Base-by-base conservation (phyloP, 2,329 filamentous ascomycete genomes). In the Zymoseptoria brevis region DNA sequence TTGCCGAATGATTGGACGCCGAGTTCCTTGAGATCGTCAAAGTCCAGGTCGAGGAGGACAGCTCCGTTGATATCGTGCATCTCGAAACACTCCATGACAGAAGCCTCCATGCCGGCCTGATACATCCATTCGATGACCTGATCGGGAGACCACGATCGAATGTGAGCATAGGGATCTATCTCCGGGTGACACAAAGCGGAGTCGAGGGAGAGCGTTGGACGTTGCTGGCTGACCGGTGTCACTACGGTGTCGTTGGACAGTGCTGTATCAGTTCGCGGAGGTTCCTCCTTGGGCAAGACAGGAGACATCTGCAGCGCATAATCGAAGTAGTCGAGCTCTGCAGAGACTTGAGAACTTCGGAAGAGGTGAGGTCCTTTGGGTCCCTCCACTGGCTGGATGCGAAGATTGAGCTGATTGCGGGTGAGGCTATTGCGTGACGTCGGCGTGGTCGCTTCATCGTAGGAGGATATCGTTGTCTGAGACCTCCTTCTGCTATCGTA, bases 61-160 rank as follows among this genome's bases (percentile, higher is more conserved):
- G 85, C 81, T 13, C 93, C 93, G 24, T 87, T 90, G 73, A 99
- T 96, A 71, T 99, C 93, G 73, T 99, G 95, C 68, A 88, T 83
- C 62, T 92, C 82, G 69, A 99, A 96, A 67, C 88, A 89, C 69
- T 95, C 87, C 9, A 94, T 87, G 55, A 93, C 81, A 6, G 81
- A 77, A 55, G 84, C 77, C 72, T 96, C 92, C 71, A 96, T 86
- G 66, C 89, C 90, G 51, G 86, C 84, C 72, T 90, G 84, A 69
- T 87, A 83, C 90, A 96, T 94, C 83, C 89, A 94, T 69, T 89
- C 85, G 57, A 88, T 88, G 50, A 94, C 89, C 75, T 90, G 87
- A 69, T 86, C 82, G 2, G 89, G 86, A 13, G 83, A 82, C 90
- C 88, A 94, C 51, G 78, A 76, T 16, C 81, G 79, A 60, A 93